phyloP scores from a whole-genome alignment of 2,329 filamentous ascomycete species.

The Zasmidium citrigriseum region DNA sequence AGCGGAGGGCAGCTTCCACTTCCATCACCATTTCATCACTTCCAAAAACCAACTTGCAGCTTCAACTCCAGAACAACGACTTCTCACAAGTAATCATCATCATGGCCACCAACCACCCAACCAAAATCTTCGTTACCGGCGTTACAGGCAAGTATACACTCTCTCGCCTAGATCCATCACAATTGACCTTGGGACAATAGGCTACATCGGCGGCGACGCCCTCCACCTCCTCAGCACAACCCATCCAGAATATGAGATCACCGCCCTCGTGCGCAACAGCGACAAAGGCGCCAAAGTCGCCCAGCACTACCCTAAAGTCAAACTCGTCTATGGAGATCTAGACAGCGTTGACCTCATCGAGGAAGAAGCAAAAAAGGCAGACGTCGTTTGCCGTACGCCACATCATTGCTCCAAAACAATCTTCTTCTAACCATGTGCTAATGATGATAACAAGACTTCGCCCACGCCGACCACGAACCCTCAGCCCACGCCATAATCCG shows the following conservation, averaged over 20 bases:
- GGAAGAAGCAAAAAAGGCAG: slow-evolving; percentile 47
- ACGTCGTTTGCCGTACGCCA: slow-evolving; percentile 50
- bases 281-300: slow-evolving; percentile 51
- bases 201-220: slow-evolving; percentile 48
- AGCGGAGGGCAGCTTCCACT: not conserved
- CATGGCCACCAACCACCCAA: not conserved
- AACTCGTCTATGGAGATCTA: slow-evolving; percentile 55
- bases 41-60: not conserved
- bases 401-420: not conserved
- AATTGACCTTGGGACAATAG: slow-evolving; percentile 7
- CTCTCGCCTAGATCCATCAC: too few relatives aligned
- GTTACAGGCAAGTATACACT: slow-evolving; percentile 18
- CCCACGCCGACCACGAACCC: slow-evolving; percentile 47
- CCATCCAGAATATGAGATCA: slow-evolving; percentile 53
- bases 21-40: not conserved
- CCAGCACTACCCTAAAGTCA: slow-evolving; percentile 48
- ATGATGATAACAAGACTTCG: slow-evolving; percentile 38
- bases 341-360: slow-evolving; percentile 48
- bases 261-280: slow-evolving; percentile 51
- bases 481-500: slow-evolving; percentile 51
- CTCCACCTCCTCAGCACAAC: slow-evolving; percentile 45
- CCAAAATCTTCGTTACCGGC: not conserved
- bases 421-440: slow-evolving; percentile 11
- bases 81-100: not conserved
- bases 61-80: not conserved